Evolutionary conservation across 139 green algal genomes (phyloP).

Genomic region (Coelastrella sp.): DNA sequence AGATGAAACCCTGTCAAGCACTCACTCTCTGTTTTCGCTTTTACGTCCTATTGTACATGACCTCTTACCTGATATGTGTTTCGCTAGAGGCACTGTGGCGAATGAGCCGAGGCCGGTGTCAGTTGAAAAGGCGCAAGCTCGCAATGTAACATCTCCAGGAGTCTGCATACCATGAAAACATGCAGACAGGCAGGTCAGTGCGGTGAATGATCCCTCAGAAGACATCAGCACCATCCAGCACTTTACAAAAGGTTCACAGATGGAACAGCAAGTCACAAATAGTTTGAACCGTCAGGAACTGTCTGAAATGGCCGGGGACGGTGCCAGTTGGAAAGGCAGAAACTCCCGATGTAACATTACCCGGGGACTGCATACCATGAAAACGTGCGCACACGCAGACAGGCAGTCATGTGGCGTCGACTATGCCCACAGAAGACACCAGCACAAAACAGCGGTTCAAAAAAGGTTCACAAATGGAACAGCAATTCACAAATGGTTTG

Average conservation of each 20-base stretch:
- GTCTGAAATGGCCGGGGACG: too few relatives aligned
- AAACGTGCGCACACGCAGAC: too few relatives aligned
- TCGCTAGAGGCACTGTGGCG: slow-evolving; percentile 59
- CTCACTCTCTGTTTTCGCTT: too few relatives aligned
- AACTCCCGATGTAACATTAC: slow-evolving; percentile 56
- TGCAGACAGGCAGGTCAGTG: background rate
- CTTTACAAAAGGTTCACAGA: background rate
- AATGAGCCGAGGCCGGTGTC: slow-evolving; percentile 61
- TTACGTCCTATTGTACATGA: background rate
- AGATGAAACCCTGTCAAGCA: background rate
- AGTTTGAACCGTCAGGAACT: too few relatives aligned
- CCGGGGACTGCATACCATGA: too few relatives aligned
- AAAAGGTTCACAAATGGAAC: too few relatives aligned
- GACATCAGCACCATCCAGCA: background rate
- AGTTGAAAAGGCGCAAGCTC: slow-evolving; percentile 71
- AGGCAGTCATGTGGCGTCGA: background rate
- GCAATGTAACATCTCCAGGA: slow-evolving; percentile 50
- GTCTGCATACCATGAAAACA: slow-evolving; percentile 14
- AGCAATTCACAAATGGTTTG: too few relatives aligned
- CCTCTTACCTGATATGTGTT: slow-evolving; percentile 24
- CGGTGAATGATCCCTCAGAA: background rate
- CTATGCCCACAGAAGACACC: background rate
- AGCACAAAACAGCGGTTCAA: too few relatives aligned
- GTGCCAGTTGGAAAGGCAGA: slow-evolving; percentile 70
- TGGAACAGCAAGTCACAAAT: too few relatives aligned